Conservation (phyloP, 768 basidiomycete genomes). For the Trametopsis cervina region DNA sequence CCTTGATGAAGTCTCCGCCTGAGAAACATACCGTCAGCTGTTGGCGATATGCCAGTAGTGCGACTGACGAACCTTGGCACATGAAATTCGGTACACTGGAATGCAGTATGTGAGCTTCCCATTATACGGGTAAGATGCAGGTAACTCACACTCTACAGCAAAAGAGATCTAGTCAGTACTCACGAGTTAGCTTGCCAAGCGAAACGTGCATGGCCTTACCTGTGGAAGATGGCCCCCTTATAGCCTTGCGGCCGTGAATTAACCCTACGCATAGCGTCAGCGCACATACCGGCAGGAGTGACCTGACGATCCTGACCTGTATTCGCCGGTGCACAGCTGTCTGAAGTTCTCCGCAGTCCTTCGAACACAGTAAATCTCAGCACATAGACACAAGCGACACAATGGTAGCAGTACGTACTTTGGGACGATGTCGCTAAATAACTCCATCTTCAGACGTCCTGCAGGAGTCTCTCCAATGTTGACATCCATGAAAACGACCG, state of each 20-base stretch:
- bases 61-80: slow-evolving; percentile 67
- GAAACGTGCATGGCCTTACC: slow-evolving; percentile 43
- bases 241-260: slow-evolving; percentile 87
- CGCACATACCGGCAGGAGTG: neutral
- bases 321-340: slow-evolving; percentile 97
- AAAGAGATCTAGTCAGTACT: slow-evolving; percentile 16
- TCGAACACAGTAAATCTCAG: slow-evolving; percentile 1
- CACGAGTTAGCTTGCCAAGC: slow-evolving; percentile 9
- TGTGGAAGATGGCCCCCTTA: slow-evolving; percentile 86
- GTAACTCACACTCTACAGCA: slow-evolving; percentile 59
- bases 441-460: slow-evolving; percentile 93
- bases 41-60: neutral
- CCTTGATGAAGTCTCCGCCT: slow-evolving; percentile 94
- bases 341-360: slow-evolving; percentile 98
- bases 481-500: slow-evolving; percentile 96
- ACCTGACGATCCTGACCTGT: slow-evolving; percentile 44
- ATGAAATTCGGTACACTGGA: slow-evolving; percentile 86
- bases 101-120: slow-evolving; percentile 11
- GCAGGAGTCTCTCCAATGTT: slow-evolving; percentile 95
- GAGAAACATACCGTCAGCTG: neutral
- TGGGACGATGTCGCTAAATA: slow-evolving; percentile 93
- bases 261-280: slow-evolving; percentile 37
- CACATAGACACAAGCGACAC: neutral
- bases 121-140: slow-evolving; percentile 3
- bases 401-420: slow-evolving; percentile 47